Evolutionary conservation across 345 rosid species (phyloP).

Genomic region (Zanthoxylum bungeanum): DNA sequence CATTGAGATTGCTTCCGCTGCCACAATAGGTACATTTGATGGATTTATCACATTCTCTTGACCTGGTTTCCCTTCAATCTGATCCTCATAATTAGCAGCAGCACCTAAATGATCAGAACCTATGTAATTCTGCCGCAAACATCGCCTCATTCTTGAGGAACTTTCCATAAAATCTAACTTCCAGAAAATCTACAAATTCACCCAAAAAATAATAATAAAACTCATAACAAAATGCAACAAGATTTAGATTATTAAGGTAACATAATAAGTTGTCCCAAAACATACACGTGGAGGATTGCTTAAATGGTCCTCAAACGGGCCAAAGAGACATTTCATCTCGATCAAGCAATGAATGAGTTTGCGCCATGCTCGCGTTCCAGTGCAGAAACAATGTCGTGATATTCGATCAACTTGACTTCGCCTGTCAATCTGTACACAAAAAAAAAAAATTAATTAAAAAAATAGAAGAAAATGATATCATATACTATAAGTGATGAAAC

Average conservation of each 20-base stretch:
- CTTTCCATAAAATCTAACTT: slow-evolving; percentile 94
- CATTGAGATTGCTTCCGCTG: slow-evolving; percentile 84
- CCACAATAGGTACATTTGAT: slow-evolving; percentile 65
- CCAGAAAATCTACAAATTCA: slow-evolving; percentile 74
- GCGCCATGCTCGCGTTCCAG: slow-evolving; percentile 89
- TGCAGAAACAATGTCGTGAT: slow-evolving; percentile 46
- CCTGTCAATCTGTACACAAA: slow-evolving; percentile 90
- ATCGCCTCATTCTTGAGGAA: slow-evolving; percentile 93
- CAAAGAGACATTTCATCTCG: slow-evolving; percentile 86
- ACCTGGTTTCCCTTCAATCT: slow-evolving; percentile 37
- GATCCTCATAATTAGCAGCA: slow-evolving; percentile 86
- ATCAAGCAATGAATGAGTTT: slow-evolving; percentile 82
- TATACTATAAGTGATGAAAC: slow-evolving; percentile 13
- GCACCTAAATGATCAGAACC: slow-evolving; percentile 92
- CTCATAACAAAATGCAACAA: slow-evolving; percentile 8
- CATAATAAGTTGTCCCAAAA: slow-evolving; percentile 15
- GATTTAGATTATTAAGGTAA: background rate
- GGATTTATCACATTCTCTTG: slow-evolving; percentile 48
- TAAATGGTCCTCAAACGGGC: slow-evolving; percentile 58
- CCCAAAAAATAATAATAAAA: slow-evolving; percentile 3
- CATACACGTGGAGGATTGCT: slow-evolving; percentile 65
- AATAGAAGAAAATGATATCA: background rate
- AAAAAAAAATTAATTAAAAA: slow-evolving; percentile 16
- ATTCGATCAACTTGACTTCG: slow-evolving; percentile 74
- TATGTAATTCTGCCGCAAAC: slow-evolving; percentile 72